phyloP scores from a whole-genome alignment of 768 basidiomycete species.

The Polyporus arcularius region DNA sequence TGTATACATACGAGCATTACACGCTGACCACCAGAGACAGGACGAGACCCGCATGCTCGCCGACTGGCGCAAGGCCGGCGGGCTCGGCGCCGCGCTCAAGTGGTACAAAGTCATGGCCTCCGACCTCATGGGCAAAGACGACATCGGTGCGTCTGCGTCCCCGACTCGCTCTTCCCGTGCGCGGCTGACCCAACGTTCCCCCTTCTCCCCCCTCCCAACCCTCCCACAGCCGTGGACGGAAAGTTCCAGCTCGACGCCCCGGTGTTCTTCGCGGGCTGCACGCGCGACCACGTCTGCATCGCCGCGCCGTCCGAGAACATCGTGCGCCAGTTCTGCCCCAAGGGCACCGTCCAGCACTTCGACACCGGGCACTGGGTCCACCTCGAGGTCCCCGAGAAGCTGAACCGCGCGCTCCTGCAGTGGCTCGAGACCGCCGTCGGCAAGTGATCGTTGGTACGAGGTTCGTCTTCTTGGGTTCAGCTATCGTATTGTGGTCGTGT shows the following conservation, averaged over 20 bases:
- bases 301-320: constrained; percentile 24
- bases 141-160: constrained; percentile 26
- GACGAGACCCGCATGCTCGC: constrained; percentile 30
- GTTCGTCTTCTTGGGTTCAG: too few species aligned
- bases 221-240: constrained; percentile 17
- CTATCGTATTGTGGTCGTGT: too few species aligned
- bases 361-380: constrained; percentile 42
- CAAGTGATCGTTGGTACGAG: not conserved
- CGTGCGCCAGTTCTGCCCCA: constrained; percentile 31
- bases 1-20: not conserved
- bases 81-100: constrained; percentile 36
- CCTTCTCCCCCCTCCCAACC: not conserved
- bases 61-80: constrained; percentile 31
- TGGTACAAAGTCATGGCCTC: constrained; percentile 38
- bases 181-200: not conserved
- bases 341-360: constrained; percentile 33
- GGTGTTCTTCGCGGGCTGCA: constrained; percentile 39
- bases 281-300: constrained; percentile 37
- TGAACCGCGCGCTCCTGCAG: constrained; percentile 37
- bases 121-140: constrained; percentile 32
- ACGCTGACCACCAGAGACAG: constrained; percentile 12
- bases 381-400: constrained; percentile 34
- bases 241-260: constrained; percentile 35
- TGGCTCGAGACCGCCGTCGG: constrained; percentile 28
- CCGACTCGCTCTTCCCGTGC: not conserved